Evolutionary conservation across 169 alveolate genomes (phyloP).

Genomic region (Plasmodium knowlesi): DNA sequence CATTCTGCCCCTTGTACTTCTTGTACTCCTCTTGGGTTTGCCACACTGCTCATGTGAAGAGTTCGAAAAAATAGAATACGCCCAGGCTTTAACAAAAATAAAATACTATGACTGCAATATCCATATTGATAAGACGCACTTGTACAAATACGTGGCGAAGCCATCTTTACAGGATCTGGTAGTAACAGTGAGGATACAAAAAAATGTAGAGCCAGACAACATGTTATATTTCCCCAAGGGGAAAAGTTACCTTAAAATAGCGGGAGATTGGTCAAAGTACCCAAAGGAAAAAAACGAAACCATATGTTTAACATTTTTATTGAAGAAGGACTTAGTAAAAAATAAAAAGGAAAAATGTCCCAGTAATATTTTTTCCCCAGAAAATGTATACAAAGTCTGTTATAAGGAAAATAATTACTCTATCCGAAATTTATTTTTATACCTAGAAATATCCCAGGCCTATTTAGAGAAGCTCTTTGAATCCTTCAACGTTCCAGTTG

Average conservation of each 20-base stretch:
- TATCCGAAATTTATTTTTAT: conserved; percentile 44
- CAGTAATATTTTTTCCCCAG: conserved; percentile 11
- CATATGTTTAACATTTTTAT: conserved; percentile 53
- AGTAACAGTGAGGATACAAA: conserved; percentile 17
- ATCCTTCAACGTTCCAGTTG: conserved; percentile 44
- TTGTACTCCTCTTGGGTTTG: background rate
- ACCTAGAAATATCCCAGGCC: conserved; percentile 39
- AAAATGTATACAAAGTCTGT: conserved; percentile 7
- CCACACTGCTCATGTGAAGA: conserved; percentile 14
- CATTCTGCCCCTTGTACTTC: background rate
- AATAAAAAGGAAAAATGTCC: conserved; percentile 3
- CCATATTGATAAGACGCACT: conserved; percentile 26
- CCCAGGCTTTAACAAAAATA: conserved; percentile 49
- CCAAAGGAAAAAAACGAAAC: conserved; percentile 27
- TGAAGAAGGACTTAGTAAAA: background rate
- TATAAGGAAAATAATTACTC: conserved; percentile 65
- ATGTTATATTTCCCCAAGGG: conserved; percentile 33
- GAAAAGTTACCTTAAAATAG: conserved; percentile 39
- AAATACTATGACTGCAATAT: conserved; percentile 38
- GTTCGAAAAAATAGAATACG: conserved; percentile 35
- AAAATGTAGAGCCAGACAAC: conserved; percentile 22
- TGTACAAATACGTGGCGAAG: conserved; percentile 50
- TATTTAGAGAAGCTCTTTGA: conserved; percentile 32
- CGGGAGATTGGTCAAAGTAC: conserved; percentile 65
- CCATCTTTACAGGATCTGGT: conserved; percentile 38